Conservation (phyloP, 306 rosid species). For the Hylodesmum podocarpum region DNA sequence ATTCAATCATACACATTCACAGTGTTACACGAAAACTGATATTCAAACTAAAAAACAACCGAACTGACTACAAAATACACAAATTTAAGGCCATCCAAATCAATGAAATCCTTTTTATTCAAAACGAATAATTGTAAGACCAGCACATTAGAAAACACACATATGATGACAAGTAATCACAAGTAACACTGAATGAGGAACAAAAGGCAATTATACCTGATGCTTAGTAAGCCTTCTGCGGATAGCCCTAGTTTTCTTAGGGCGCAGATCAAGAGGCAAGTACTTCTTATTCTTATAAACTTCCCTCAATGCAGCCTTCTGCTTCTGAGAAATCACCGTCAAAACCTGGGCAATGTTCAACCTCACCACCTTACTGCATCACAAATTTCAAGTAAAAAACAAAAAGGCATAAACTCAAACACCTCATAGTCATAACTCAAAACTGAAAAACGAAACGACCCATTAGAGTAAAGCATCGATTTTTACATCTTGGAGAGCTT, state of each 20-base stretch:
- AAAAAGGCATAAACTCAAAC: neutral
- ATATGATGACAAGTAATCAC: neutral
- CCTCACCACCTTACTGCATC: conserved; percentile 90
- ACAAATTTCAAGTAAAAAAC: neutral
- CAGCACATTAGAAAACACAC: neutral
- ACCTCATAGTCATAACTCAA: neutral
- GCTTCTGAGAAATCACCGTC: conserved; percentile 96
- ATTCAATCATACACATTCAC: neutral
- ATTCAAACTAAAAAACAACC: neutral
- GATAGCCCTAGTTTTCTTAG: conserved; percentile 97
- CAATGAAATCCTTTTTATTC: neutral
- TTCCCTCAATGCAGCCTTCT: conserved; percentile 85
- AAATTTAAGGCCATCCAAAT: neutral
- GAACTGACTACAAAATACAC: neutral
- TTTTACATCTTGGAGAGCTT: conserved; percentile 94
- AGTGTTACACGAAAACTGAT: neutral
- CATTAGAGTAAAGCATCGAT: neutral
- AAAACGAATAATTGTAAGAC: neutral
- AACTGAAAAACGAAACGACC: neutral
- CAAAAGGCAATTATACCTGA: conserved; percentile 56
- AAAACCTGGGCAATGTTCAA: conserved; percentile 89
- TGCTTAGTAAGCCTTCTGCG: conserved; percentile 94
- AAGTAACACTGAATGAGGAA: neutral
- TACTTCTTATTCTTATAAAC: conserved; percentile 84
- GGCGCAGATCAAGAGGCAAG: conserved; percentile 96